Percentiles rank a stretch among this genome's conserved stretches.
Conservation (phyloP, 768 basidiomycete species). For the Lactarius hengduanensis region DNA sequence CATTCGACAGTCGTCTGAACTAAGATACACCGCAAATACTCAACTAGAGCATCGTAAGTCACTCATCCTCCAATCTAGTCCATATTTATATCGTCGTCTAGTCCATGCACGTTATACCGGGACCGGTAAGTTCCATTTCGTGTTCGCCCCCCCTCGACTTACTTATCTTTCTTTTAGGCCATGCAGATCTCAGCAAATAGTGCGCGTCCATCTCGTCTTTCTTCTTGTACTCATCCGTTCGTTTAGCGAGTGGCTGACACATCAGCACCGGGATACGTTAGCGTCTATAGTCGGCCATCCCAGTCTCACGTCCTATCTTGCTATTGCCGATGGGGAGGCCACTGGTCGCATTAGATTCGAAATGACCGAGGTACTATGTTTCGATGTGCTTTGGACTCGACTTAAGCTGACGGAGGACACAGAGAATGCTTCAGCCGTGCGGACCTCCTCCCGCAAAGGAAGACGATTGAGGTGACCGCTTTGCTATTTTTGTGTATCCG, state of each 20-base stretch:
- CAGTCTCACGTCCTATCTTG: conserved; percentile 78
- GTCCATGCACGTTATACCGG: conserved; percentile 97
- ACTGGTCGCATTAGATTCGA: conserved; percentile 88
- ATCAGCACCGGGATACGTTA: conserved; percentile 96
- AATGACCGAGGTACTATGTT: conserved; percentile 81
- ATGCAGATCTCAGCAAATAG: conserved; percentile 97
- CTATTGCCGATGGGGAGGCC: conserved; percentile 94
- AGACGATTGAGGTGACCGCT: conserved; percentile 52
- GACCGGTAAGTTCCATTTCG: conserved; percentile 63
- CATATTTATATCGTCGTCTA: conserved; percentile 37
- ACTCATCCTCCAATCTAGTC: conserved; percentile 5
- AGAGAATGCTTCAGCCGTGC: conserved; percentile 57
- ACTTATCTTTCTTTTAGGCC: conserved; percentile 50
- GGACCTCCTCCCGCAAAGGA: conserved; percentile 65
- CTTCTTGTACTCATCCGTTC: conserved; percentile 25
- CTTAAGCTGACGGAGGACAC: conserved; percentile 4
- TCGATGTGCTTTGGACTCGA: not conserved
- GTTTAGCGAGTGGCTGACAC: conserved; percentile 91
- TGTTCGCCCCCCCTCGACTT: conserved; percentile 16
- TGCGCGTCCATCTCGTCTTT: conserved; percentile 40
- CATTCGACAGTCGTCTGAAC: conserved; percentile 71
- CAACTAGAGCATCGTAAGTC: conserved; percentile 90
- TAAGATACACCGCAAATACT: conserved; percentile 94
- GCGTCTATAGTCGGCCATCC: conserved; percentile 92
- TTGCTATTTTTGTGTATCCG: not conserved